Conservation (phyloP, 495 filamentous ascomycete species). For the Aspergillus carlsbadensis region DNA sequence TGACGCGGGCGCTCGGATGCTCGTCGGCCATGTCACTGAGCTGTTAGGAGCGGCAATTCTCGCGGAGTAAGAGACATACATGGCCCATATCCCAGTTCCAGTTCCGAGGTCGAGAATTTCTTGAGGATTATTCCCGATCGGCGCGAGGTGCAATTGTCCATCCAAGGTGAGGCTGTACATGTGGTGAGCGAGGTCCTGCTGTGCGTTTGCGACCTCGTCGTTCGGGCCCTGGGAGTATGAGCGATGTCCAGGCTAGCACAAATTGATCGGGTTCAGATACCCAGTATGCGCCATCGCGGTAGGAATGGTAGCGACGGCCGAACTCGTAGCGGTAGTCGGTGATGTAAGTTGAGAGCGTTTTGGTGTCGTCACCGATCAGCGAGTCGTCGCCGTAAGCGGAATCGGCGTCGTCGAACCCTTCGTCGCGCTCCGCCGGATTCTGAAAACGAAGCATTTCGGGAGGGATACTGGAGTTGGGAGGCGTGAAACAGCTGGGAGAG, state of each 20-base stretch:
- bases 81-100: constrained; percentile 58
- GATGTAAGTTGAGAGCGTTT: constrained; percentile 23
- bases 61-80: constrained; percentile 31
- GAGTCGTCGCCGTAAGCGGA: constrained; percentile 26
- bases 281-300: constrained; percentile 58
- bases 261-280: constrained; percentile 9
- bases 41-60: neutral
- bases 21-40: constrained; percentile 49
- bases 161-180: constrained; percentile 40
- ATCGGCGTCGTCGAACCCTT: constrained; percentile 17
- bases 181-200: constrained; percentile 31
- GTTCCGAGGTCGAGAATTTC: constrained; percentile 54
- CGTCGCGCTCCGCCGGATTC: constrained; percentile 3
- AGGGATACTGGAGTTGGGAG: neutral
- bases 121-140: constrained; percentile 42
- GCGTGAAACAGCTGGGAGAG: neutral
- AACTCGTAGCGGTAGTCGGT: constrained; percentile 48
- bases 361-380: constrained; percentile 21
- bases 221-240: constrained; percentile 25
- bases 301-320: constrained; percentile 65
- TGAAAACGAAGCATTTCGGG: constrained; percentile 1
- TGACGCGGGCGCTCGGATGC: constrained; percentile 43
- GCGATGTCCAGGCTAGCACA: neutral
- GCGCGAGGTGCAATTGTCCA: constrained; percentile 48
- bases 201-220: constrained; percentile 28